phyloP scores from a whole-genome alignment of 306 rosid genomes.

The Vigna trinervia region DNA sequence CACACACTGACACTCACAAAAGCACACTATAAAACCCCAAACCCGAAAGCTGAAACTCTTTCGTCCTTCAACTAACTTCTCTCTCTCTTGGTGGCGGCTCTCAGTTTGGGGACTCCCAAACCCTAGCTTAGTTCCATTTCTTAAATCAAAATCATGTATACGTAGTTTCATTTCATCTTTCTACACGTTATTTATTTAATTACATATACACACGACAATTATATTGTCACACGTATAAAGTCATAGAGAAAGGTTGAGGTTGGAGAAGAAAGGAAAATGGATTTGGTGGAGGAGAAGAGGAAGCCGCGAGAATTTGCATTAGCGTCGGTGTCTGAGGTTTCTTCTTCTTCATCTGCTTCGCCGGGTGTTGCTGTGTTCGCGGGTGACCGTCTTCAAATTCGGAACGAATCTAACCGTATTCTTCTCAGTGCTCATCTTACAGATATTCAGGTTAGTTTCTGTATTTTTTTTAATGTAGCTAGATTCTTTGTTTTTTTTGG shows the following conservation, averaged over 20 bases:
- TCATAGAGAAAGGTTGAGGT: slow-evolving; percentile 10
- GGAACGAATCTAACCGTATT: slow-evolving; percentile 46
- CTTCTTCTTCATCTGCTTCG: slow-evolving; percentile 42
- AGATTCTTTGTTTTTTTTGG: not conserved
- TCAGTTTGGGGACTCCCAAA: slow-evolving; percentile 43
- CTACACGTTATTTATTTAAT: not conserved
- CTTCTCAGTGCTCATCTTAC: slow-evolving; percentile 59
- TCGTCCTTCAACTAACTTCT: not conserved
- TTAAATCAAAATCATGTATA: not conserved
- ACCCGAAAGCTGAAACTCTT: not conserved
- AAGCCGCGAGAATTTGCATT: slow-evolving; percentile 63
- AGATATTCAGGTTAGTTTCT: slow-evolving; percentile 60
- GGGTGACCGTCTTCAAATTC: slow-evolving; percentile 55
- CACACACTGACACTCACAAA: not conserved
- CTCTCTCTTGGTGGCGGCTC: slow-evolving; percentile 75
- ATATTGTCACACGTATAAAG: not conserved
- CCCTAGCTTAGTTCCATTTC: slow-evolving; percentile 67
- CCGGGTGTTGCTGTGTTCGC: slow-evolving; percentile 64
- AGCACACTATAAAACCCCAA: slow-evolving; percentile 40
- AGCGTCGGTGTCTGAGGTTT: slow-evolving; percentile 64
- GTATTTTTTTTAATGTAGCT: not conserved
- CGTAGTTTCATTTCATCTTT: not conserved
- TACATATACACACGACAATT: not conserved
- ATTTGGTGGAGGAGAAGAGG: slow-evolving; percentile 48
- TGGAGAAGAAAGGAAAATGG: slow-evolving; percentile 58